Base-by-base conservation (phyloP, 2,329 filamentous ascomycete genomes). In the Xylariaceae sp. region DNA sequence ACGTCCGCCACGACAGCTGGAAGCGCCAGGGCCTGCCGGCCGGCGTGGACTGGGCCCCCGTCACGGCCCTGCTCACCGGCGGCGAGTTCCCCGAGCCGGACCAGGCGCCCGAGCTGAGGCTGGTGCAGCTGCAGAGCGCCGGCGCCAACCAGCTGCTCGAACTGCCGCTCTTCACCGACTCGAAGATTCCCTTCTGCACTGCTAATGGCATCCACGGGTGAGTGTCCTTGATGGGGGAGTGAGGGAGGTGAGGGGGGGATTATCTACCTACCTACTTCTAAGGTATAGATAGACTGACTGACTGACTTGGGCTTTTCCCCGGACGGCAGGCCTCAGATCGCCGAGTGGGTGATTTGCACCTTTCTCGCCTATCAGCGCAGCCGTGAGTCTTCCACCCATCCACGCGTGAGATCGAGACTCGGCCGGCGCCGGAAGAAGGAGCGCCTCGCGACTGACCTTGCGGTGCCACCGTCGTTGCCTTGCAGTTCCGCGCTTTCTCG, bases 201-300 rank as follows among this genome's bases (percentile, higher is more conserved):
- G 70, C 70, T 1, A 77, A 72, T 37, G 73, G 73, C 0, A 67
- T 77, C n/a, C 70, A 75, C 25, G 70, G 69, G 70, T 72, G 40
- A 50, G 64, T 49, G 14, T 14, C n/a, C n/a, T n/a, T n/a, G 8
- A 19, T 27, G 3, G 14, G 11, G 12, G 19, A 28, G 10, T 10
- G 26, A 4, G 12, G 16, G 16, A 13, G 25, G 32, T n/a, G 21
- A 36, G 11, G 8, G 23, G 17, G 13, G 5, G 3, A 34, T 19
- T 16, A n/a, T 24, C 9, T 24, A 9, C 9, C 17, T 12, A 2
- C 17, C 23, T n/a, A n/a, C n/a, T n/a, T n/a, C n/a, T n/a, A n/a
- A n/a, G n/a, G n/a, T n/a, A n/a, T n/a, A n/a, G n/a, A n/a, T n/a
- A n/a, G 12, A 11, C 11, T 18, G 11, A 19, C 14, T 17, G 5